Percentiles rank a stretch among this genome's conserved stretches.
These are phyloP conservation scores for Botryotinia convoluta DNA, from an alignment of 2,329 filamentous ascomycete genomes.

Conservation along the genomic window DNA sequence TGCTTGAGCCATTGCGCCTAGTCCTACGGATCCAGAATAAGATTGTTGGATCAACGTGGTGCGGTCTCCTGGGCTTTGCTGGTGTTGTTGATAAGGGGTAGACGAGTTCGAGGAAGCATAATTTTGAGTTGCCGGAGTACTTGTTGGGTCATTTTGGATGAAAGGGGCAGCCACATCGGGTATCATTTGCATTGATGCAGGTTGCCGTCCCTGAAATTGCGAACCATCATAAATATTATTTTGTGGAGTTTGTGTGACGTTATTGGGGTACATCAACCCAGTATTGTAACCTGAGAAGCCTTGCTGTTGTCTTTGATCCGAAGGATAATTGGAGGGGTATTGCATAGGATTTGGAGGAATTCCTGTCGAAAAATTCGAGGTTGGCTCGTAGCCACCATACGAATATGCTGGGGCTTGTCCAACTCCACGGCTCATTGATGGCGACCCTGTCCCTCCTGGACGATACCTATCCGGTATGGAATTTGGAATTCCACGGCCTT, in stretches of 20 bases:
- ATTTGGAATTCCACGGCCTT: slow-evolving; percentile 31
- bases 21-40: slow-evolving; percentile 49
- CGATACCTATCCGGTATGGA: slow-evolving; percentile 45
- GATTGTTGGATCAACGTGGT: slow-evolving; percentile 53
- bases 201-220: slow-evolving; percentile 73
- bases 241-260: slow-evolving; percentile 62
- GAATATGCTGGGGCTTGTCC: slow-evolving; percentile 53
- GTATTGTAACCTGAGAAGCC: slow-evolving; percentile 58
- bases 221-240: slow-evolving; percentile 72
- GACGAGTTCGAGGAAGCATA: slow-evolving; percentile 52
- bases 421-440: slow-evolving; percentile 42
- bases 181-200: slow-evolving; percentile 75
- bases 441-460: slow-evolving; percentile 49
- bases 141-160: slow-evolving; percentile 66
- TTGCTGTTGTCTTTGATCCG: slow-evolving; percentile 56
- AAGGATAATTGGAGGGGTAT: slow-evolving; percentile 38
- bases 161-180: slow-evolving; percentile 72
- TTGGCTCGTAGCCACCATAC: slow-evolving; percentile 56
- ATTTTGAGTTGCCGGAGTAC: slow-evolving; percentile 52
- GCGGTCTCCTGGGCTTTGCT: slow-evolving; percentile 53
- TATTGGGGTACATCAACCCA: slow-evolving; percentile 76
- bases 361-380: slow-evolving; percentile 47
- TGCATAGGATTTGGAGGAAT: slow-evolving; percentile 41
- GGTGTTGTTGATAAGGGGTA: slow-evolving; percentile 56
- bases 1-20: slow-evolving; percentile 48